A percentile compares a stretch with the other conserved stretches of the same genome.
These are phyloP conservation scores for Vitis labrusca DNA, from an alignment of 164 flowering plant species.

Conservation along the genomic window DNA sequence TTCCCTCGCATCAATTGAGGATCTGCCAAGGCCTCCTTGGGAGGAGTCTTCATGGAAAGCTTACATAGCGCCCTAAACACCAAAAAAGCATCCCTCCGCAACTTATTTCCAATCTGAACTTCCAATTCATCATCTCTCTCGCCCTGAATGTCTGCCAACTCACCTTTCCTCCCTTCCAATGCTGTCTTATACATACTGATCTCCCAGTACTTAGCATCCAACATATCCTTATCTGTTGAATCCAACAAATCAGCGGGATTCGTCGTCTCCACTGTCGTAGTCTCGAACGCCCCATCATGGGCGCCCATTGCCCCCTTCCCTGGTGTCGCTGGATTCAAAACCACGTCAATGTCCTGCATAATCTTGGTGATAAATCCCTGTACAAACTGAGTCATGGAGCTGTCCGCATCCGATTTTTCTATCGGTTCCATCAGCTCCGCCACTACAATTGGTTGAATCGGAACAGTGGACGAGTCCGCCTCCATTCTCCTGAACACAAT, in stretches of 20 bases:
- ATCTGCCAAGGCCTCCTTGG: slow-evolving; percentile 89
- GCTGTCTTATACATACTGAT: slow-evolving; percentile 99
- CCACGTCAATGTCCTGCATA: slow-evolving; percentile 93
- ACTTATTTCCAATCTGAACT: slow-evolving; percentile 97
- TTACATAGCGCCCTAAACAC: slow-evolving; percentile 97
- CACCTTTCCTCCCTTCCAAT: slow-evolving; percentile 97
- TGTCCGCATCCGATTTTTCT: slow-evolving; percentile 79
- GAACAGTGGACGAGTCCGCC: slow-evolving; percentile 95
- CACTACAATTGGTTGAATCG: slow-evolving; percentile 95
- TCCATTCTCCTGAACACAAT: slow-evolving; percentile 98
- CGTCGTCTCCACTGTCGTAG: slow-evolving; percentile 84
- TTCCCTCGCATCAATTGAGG: slow-evolving; percentile 96
- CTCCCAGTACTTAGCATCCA: slow-evolving; percentile 99
- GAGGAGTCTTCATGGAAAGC: slow-evolving; percentile 98
- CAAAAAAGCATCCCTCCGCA: slow-evolving; percentile 94
- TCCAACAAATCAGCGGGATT: slow-evolving; percentile 97
- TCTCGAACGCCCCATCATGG: slow-evolving; percentile 96
- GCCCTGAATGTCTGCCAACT: slow-evolving; percentile 85
- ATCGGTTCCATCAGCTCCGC: slow-evolving; percentile 93
- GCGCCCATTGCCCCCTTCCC: slow-evolving; percentile 36
- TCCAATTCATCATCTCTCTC: slow-evolving; percentile 96
- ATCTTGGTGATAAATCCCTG: slow-evolving; percentile 96
- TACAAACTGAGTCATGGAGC: slow-evolving; percentile 78
- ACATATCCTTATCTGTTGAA: slow-evolving; percentile 98
- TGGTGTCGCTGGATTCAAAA: slow-evolving; percentile 63